A percentile compares a stretch with the other conserved stretches of the same genome.
phyloP scores from a whole-genome alignment of 2,329 filamentous ascomycete species.

The Aspergillus tubingensis region DNA sequence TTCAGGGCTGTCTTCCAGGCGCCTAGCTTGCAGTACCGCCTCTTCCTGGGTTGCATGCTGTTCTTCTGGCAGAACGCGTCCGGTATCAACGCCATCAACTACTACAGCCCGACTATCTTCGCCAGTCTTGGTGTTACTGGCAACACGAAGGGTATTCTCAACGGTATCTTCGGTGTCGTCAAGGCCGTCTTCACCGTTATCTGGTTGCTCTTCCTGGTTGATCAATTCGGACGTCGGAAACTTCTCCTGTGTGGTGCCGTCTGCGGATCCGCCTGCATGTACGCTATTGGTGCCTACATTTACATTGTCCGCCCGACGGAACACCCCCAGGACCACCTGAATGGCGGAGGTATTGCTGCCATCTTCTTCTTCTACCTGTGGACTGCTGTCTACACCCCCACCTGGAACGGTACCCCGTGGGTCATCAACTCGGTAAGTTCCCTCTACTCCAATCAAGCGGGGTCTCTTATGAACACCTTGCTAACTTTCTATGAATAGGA shows the following conservation, averaged over 20 bases:
- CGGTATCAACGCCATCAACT: conserved; percentile 81
- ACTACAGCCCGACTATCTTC: conserved; percentile 71
- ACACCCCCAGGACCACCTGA: conserved; percentile 25
- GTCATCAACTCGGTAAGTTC: conserved; percentile 61
- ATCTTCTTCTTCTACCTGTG: conserved; percentile 71
- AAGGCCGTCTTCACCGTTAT: conserved; percentile 68
- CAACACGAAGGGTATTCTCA: conserved; percentile 8
- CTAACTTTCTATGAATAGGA: conserved; percentile 39
- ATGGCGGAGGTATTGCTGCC: conserved; percentile 43
- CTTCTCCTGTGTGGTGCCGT: conserved; percentile 66
- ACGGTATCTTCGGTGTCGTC: conserved; percentile 75
- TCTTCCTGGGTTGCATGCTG: conserved; percentile 71
- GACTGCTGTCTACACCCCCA: conserved; percentile 71
- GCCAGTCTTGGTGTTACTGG: conserved; percentile 39
- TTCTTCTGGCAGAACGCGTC: conserved; percentile 79
- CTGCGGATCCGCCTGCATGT: conserved; percentile 52
- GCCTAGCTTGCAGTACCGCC: conserved; percentile 66
- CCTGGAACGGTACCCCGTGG: conserved; percentile 75
- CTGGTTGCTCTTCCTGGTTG: conserved; percentile 69
- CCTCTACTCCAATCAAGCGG: background rate
- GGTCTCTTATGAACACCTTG: background rate
- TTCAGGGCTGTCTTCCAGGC: conserved; percentile 59
- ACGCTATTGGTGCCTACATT: conserved; percentile 37
- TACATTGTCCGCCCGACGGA: conserved; percentile 35
- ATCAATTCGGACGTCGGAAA: conserved; percentile 62